phyloP scores from a whole-genome alignment of 352 stramenopile species.

The Phytophthora foliorum region DNA sequence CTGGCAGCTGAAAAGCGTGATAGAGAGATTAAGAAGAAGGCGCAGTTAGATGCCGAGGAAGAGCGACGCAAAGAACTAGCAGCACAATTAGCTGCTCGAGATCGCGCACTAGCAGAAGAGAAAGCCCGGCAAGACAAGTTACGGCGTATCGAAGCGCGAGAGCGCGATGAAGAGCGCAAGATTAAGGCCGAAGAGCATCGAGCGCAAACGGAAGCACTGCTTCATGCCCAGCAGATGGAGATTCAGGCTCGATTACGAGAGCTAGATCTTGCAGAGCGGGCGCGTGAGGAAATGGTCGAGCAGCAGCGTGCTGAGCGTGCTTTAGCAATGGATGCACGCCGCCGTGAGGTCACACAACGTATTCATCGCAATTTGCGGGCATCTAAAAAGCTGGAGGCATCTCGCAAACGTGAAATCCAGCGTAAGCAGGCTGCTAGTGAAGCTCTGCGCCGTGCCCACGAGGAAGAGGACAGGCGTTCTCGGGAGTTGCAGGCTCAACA shows the following conservation, averaged over 20 bases:
- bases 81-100: constrained; percentile 71
- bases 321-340: constrained; percentile 72
- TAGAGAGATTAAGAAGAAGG: constrained; percentile 87
- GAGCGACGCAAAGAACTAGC: constrained; percentile 72
- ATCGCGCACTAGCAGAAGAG: constrained; percentile 80
- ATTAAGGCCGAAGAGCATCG: constrained; percentile 81
- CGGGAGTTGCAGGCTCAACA: constrained; percentile 69
- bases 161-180: constrained; percentile 80
- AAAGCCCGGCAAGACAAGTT: constrained; percentile 82
- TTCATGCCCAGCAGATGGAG: constrained; percentile 74
- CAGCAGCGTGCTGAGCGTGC: constrained; percentile 71
- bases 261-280: constrained; percentile 69
- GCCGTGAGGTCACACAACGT: constrained; percentile 62
- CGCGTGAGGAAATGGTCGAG: constrained; percentile 80
- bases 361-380: constrained; percentile 81
- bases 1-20: constrained; percentile 79
- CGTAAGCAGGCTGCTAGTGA: constrained; percentile 72
- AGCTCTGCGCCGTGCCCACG: constrained; percentile 60
- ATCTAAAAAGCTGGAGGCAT: constrained; percentile 64
- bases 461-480: constrained; percentile 67
- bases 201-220: constrained; percentile 57
- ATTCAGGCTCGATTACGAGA: constrained; percentile 69
- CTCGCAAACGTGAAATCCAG: constrained; percentile 74
- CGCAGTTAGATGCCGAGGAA: constrained; percentile 86
- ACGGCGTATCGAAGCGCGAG: constrained; percentile 66